Percentiles rank a stretch among this genome's conserved stretches.
Evolutionary conservation across 164 flowering plant genomes (phyloP).

Genomic region (Nelumbo lutea): DNA sequence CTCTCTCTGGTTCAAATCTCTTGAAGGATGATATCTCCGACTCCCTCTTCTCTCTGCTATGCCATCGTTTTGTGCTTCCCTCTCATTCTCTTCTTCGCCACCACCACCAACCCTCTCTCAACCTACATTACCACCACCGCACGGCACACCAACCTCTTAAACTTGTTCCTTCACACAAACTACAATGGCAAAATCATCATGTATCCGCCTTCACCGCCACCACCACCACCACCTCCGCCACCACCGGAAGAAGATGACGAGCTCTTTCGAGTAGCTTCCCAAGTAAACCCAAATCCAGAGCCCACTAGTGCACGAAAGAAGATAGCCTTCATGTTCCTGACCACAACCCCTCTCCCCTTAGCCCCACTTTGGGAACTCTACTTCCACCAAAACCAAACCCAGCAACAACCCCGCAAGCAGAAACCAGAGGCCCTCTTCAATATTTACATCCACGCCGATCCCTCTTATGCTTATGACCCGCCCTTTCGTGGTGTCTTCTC

Average conservation of each 20-base stretch:
- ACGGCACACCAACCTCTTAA: slow-evolving; percentile 33
- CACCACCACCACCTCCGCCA: slow-evolving; percentile 20
- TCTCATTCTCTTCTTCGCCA: slow-evolving; percentile 41
- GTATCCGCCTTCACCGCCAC: not conserved
- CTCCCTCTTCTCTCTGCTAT: slow-evolving; percentile 50
- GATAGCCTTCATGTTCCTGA: slow-evolving; percentile 72
- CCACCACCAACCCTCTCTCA: slow-evolving; percentile 25
- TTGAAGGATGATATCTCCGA: slow-evolving; percentile 36
- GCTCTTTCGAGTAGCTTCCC: slow-evolving; percentile 41
- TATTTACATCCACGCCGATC: slow-evolving; percentile 61
- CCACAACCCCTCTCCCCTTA: slow-evolving; percentile 60
- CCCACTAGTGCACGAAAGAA: slow-evolving; percentile 23
- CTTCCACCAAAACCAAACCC: slow-evolving; percentile 28
- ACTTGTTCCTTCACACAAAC: slow-evolving; percentile 17
- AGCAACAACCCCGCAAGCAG: not conserved
- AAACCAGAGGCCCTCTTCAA: slow-evolving; percentile 36
- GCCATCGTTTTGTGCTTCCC: slow-evolving; percentile 55
- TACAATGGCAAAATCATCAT: slow-evolving; percentile 7
- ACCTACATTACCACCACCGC: slow-evolving; percentile 26
- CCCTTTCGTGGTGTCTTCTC: slow-evolving; percentile 58
- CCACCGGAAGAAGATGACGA: slow-evolving; percentile 31
- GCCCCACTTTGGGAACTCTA: slow-evolving; percentile 70
- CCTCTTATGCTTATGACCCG: slow-evolving; percentile 29
- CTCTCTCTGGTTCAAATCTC: not conserved
- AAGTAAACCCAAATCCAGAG: slow-evolving; percentile 27